These are phyloP conservation scores for Penicillium nordicum DNA, from an alignment of 2,329 filamentous ascomycete genomes.

Conservation along the genomic window DNA sequence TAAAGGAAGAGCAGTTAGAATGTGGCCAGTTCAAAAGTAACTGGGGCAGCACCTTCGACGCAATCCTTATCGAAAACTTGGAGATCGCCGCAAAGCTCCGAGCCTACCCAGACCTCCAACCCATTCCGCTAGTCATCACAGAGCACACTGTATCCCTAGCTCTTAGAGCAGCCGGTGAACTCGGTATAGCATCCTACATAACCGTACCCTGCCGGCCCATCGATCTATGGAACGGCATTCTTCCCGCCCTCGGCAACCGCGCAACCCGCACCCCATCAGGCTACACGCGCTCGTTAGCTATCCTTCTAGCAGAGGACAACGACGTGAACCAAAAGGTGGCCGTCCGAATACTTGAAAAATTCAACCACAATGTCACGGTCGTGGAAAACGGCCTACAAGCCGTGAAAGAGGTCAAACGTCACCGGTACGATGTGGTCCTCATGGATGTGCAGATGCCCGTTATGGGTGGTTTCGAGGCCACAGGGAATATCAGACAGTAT, in stretches of 20 bases:
- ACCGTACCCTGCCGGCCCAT: conserved; percentile 88
- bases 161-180: conserved; percentile 82
- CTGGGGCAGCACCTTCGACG: conserved; percentile 68
- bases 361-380: conserved; percentile 63
- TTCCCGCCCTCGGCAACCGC: conserved; percentile 85
- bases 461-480: conserved; percentile 95
- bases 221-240: conserved; percentile 87
- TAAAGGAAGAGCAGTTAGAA: conserved; percentile 64
- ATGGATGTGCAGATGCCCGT: conserved; percentile 99
- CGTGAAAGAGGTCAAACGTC: conserved; percentile 66
- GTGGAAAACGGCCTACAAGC: conserved; percentile 82
- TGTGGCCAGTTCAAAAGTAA: conserved; percentile 48
- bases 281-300: conserved; percentile 88
- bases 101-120: conserved; percentile 86
- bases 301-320: conserved; percentile 89
- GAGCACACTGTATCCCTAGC: conserved; percentile 84
- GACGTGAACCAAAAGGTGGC: conserved; percentile 90
- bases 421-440: conserved; percentile 85
- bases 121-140: conserved; percentile 84
- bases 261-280: conserved; percentile 85
- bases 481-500: conserved; percentile 85
- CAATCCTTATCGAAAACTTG: conserved; percentile 87
- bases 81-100: conserved; percentile 77
- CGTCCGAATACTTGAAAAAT: conserved; percentile 92
- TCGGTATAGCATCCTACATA: conserved; percentile 95